These are phyloP conservation scores for Cnidoscolus chayamansa DNA, from an alignment of 441 rosid genomes.

Conservation along the genomic window DNA sequence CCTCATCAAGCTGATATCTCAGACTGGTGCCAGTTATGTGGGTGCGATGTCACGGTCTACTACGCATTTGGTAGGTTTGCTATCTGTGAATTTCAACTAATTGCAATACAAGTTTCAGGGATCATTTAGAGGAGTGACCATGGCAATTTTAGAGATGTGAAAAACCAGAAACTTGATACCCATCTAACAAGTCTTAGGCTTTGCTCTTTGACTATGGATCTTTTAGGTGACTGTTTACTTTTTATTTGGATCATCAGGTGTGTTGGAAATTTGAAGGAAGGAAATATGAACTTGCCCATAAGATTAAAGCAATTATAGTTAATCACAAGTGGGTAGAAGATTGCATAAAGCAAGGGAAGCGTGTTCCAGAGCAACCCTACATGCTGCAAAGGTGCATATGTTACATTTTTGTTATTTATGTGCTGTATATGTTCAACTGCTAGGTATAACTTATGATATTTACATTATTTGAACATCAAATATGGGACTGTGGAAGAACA, in stretches of 20 bases:
- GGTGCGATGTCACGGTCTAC: conserved; percentile 64
- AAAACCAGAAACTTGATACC: not conserved
- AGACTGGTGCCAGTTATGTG: conserved; percentile 70
- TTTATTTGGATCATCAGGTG: conserved; percentile 38
- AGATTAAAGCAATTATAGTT: conserved; percentile 48
- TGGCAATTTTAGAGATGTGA: conserved; percentile 1
- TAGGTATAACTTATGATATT: not conserved
- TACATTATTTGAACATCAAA: not conserved
- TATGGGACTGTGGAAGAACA: too few relatives aligned
- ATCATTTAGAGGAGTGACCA: not conserved
- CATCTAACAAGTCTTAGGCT: too few relatives aligned
- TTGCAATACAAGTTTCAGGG: not conserved
- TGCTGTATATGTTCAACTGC: not conserved
- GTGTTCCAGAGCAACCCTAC: conserved; percentile 61
- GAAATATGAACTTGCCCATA: conserved; percentile 64
- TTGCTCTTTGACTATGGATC: not conserved
- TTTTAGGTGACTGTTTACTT: not conserved
- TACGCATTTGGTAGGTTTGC: conserved; percentile 65
- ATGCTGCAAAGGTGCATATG: conserved; percentile 48
- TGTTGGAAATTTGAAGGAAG: conserved; percentile 82
- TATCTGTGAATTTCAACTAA: not conserved
- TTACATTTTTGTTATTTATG: not conserved
- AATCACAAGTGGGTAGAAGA: conserved; percentile 90
- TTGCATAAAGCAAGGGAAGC: conserved; percentile 60
- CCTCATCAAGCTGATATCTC: conserved; percentile 74